A percentile compares a stretch with the other conserved stretches of the same genome.
Evolutionary conservation across 1,139 yeast genomes (phyloP).

Genomic region (Debaryomyces udenii): DNA sequence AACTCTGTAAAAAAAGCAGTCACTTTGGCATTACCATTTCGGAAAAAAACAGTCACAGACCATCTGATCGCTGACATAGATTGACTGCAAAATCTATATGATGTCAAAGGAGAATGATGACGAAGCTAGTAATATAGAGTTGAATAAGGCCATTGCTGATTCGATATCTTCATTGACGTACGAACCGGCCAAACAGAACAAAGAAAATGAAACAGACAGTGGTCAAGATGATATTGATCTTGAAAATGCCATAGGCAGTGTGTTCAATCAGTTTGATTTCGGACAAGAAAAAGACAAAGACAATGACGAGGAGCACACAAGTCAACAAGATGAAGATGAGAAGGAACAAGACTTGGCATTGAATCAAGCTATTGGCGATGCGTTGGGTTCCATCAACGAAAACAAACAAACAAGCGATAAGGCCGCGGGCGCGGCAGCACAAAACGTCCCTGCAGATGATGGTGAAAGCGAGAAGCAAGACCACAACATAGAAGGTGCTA

Average conservation of each 20-base stretch:
- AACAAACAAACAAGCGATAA: slow-evolving; percentile 2
- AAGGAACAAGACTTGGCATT: slow-evolving; percentile 16
- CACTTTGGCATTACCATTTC: slow-evolving; percentile 16
- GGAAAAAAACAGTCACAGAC: slow-evolving; percentile 20
- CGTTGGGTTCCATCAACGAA: slow-evolving; percentile 17
- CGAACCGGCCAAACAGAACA: slow-evolving; percentile 1
- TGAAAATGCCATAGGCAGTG: slow-evolving; percentile 44
- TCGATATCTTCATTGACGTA: slow-evolving; percentile 13
- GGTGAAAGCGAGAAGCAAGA: neutral
- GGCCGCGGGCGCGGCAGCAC: slow-evolving; percentile 1
- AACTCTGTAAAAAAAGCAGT: slow-evolving; percentile 18
- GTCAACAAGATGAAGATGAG: too few species aligned
- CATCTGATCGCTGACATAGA: slow-evolving; percentile 9
- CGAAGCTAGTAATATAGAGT: slow-evolving; percentile 10
- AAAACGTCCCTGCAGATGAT: neutral
- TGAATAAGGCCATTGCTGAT: slow-evolving; percentile 14
- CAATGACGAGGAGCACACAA: neutral
- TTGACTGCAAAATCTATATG: slow-evolving; percentile 11
- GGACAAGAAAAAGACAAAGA: slow-evolving; percentile 1
- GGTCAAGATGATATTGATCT: slow-evolving; percentile 26
- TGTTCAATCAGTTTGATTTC: slow-evolving; percentile 34
- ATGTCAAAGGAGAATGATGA: slow-evolving; percentile 10
- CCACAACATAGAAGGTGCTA: neutral
- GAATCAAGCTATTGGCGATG: slow-evolving; percentile 29
- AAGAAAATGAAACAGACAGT: slow-evolving; percentile 1